Conservation (phyloP, 2,329 filamentous ascomycete genomes). For the Bipolaris zeicola region DNA sequence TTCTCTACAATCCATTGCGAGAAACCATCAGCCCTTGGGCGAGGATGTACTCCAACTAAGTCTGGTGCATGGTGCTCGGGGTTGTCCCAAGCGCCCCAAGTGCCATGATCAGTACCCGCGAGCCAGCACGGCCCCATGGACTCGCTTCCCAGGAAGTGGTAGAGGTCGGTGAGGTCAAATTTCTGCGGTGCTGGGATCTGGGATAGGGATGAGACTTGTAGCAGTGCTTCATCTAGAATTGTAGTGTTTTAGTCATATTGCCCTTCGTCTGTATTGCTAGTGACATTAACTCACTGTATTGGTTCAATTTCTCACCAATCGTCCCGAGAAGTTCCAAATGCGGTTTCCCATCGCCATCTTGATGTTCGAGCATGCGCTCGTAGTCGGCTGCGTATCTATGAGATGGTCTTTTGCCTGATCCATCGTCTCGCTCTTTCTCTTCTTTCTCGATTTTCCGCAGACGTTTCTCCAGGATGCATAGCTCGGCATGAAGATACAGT, state of each 20-base stretch:
- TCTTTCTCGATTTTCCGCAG: neutral
- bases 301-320: constrained; percentile 4
- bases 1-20: constrained; percentile 14
- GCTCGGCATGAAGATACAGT: constrained; percentile 21
- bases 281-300: constrained; percentile 5
- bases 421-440: neutral
- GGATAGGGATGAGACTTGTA: constrained; percentile 8
- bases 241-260: neutral
- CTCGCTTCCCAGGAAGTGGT: constrained; percentile 7
- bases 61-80: neutral
- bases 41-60: constrained; percentile 9
- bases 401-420: neutral
- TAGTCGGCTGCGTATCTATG: neutral
- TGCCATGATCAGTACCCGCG: neutral
- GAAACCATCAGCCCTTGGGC: constrained; percentile 13
- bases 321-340: neutral
- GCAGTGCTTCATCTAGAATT: neutral
- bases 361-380: neutral
- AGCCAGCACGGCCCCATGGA: neutral
- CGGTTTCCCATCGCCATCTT: neutral
- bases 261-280: no score
- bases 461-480: constrained; percentile 2
- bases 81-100: neutral
- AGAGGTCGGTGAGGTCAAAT: constrained; percentile 13
- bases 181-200: constrained; percentile 1